Percentiles rank a stretch among this genome's conserved stretches.
phyloP scores from a whole-genome alignment of 768 basidiomycete genomes.

The Amanita pseudoporphyria region DNA sequence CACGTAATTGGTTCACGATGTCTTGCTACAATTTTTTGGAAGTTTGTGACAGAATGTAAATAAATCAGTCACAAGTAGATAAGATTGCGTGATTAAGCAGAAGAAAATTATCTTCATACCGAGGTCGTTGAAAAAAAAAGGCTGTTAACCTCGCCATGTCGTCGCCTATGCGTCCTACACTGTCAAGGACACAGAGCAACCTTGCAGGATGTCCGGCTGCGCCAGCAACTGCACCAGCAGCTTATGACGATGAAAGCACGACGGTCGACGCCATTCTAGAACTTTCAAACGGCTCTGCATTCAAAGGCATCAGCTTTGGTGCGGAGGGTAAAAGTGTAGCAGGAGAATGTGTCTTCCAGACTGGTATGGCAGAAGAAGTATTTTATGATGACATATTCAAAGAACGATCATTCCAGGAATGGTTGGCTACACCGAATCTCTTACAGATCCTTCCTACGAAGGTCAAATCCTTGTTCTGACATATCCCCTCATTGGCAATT shows the following conservation, averaged over 20 bases:
- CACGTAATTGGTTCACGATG: not conserved
- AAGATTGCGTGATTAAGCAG: conserved; percentile 1
- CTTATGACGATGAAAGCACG: conserved; percentile 20
- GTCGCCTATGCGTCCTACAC: conserved; percentile 26
- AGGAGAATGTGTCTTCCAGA: conserved; percentile 99
- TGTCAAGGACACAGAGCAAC: conserved; percentile 36
- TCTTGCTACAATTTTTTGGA: too few relatives aligned
- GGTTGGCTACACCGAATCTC: conserved; percentile 97
- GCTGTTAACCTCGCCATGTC: conserved; percentile 1
- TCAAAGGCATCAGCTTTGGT: conserved; percentile 88
- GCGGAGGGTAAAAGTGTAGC: conserved; percentile 84
- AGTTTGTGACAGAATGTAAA: not conserved
- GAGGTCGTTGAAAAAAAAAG: not conserved
- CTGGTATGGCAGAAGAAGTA: conserved; percentile 52
- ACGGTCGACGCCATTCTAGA: conserved; percentile 67
- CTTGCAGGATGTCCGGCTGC: conserved; percentile 15
- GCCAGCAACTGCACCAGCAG: conserved; percentile 24
- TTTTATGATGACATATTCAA: conserved; percentile 8
- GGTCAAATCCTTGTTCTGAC: conserved; percentile 97
- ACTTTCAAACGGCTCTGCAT: conserved; percentile 82
- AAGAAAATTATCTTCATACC: not conserved
- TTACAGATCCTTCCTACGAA: conserved; percentile 98
- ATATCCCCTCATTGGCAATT: conserved; percentile 95
- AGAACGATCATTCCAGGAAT: conserved; percentile 56
- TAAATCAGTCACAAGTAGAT: conserved; percentile 1